A percentile compares a stretch with the other conserved stretches of the same genome.
Evolutionary conservation across 352 stramenopile species (phyloP).

Genomic region (Saprolegnia parasitica): DNA sequence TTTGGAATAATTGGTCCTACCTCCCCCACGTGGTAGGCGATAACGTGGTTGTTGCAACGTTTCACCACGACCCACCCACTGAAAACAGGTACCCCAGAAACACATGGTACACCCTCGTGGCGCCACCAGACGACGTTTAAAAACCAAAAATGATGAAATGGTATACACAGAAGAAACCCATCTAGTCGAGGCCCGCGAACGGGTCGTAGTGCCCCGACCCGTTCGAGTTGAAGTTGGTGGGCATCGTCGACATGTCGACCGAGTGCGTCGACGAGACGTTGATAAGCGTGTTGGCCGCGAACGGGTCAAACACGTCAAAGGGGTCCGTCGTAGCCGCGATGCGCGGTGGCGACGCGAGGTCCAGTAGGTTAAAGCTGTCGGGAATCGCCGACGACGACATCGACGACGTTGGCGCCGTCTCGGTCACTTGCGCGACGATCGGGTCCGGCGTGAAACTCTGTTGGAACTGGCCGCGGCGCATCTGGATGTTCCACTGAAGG

Average conservation of each 20-base stretch:
- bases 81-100: not conserved
- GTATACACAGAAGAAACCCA: not conserved
- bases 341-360: conserved; percentile 2
- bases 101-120: not conserved
- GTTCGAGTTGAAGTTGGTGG: not conserved
- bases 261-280: conserved; percentile 5
- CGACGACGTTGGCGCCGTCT: not conserved
- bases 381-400: not conserved
- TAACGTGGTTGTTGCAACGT: not conserved
- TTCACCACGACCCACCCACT: not conserved
- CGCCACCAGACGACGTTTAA: not conserved
- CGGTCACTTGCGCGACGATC: not conserved
- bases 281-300: conserved; percentile 15
- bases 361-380: conserved; percentile 18
- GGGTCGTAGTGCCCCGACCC: conserved; percentile 4
- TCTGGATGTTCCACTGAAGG: conserved; percentile 6
- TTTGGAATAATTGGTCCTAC: too few relatives aligned
- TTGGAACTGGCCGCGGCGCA: not conserved
- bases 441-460: not conserved
- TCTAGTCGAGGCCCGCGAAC: conserved; percentile 13
- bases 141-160: not conserved
- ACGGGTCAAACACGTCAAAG: conserved; percentile 15
- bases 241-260: not conserved
- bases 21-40: too few relatives aligned
- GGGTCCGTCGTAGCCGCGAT: not conserved